A percentile compares a stretch with the other conserved stretches of the same genome.
These are phyloP conservation scores for Psilocybe subaeruginosa DNA, from an alignment of 768 basidiomycete species.

Conservation along the genomic window DNA sequence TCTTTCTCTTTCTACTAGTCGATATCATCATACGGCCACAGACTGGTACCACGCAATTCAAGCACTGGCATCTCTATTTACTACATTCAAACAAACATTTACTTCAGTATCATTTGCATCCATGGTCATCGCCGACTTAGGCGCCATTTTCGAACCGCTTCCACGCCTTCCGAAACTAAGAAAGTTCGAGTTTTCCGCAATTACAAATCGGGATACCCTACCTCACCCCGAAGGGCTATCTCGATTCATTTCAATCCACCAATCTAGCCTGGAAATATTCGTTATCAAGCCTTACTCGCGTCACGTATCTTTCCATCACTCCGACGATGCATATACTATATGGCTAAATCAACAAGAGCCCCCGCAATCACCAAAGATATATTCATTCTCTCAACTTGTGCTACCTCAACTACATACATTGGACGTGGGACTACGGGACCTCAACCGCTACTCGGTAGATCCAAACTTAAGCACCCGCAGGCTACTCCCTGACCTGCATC, in stretches of 20 bases:
- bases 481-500: constrained; percentile 14
- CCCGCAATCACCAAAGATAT: neutral
- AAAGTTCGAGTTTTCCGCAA: constrained; percentile 12
- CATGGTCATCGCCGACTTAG: constrained; percentile 7
- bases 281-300: constrained; percentile 14
- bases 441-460: neutral
- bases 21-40: neutral
- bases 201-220: constrained; percentile 11
- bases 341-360: constrained; percentile 11
- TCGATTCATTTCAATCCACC: constrained; percentile 14
- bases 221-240: constrained; percentile 9
- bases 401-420: constrained; percentile 12
- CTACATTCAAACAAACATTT: constrained; percentile 9
- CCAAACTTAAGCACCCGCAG: neutral
- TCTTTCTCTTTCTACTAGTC: constrained; percentile 13
- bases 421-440: constrained; percentile 14
- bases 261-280: constrained; percentile 7
- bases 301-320: constrained; percentile 5
- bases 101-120: constrained; percentile 16
- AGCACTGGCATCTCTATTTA: constrained; percentile 9
- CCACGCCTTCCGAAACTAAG: constrained; percentile 16
- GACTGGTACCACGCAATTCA: constrained; percentile 9
- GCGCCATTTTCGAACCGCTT: constrained; percentile 11
- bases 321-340: constrained; percentile 13
- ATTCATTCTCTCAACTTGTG: constrained; percentile 10